A percentile compares a stretch with the other conserved stretches of the same genome.
phyloP scores from a whole-genome alignment of 257 asterid genomes.

The Lycium barbarum region DNA sequence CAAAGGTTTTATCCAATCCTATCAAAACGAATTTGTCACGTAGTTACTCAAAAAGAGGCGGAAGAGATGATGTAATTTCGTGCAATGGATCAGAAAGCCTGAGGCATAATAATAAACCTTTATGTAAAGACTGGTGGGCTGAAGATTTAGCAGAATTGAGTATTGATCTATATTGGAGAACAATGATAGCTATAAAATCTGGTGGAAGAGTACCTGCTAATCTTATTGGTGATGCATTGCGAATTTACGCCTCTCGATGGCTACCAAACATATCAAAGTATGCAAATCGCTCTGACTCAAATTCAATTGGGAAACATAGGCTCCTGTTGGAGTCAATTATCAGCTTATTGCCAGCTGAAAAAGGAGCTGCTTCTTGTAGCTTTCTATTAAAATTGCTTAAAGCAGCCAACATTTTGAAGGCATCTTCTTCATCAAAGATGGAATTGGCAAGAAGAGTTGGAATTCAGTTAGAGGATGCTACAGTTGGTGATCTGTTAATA shows the following conservation, averaged over 20 bases:
- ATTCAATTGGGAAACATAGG: slow-evolving; percentile 54
- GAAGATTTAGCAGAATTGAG: slow-evolving; percentile 80
- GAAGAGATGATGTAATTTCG: slow-evolving; percentile 52
- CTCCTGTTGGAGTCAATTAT: slow-evolving; percentile 76
- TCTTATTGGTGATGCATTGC: slow-evolving; percentile 68
- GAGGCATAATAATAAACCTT: slow-evolving; percentile 41
- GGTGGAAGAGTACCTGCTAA: slow-evolving; percentile 60
- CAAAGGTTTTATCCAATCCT: slow-evolving; percentile 67
- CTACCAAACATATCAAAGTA: slow-evolving; percentile 57
- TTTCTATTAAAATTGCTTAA: slow-evolving; percentile 73
- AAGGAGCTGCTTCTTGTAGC: slow-evolving; percentile 73
- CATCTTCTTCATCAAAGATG: slow-evolving; percentile 67
- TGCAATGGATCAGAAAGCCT: slow-evolving; percentile 64
- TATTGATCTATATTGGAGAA: slow-evolving; percentile 81
- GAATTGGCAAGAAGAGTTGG: slow-evolving; percentile 67
- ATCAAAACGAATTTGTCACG: slow-evolving; percentile 59
- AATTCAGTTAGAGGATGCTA: slow-evolving; percentile 75
- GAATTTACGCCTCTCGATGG: slow-evolving; percentile 75
- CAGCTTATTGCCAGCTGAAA: slow-evolving; percentile 75
- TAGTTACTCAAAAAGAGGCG: slow-evolving; percentile 61
- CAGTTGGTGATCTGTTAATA: slow-evolving; percentile 65
- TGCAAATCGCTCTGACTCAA: slow-evolving; percentile 23
- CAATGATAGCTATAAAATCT: slow-evolving; percentile 74
- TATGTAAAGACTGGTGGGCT: slow-evolving; percentile 76
- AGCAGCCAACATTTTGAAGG: slow-evolving; percentile 67